Evolutionary conservation across 257 asterid species (phyloP).

Genomic region (Capsicum pubescens): DNA sequence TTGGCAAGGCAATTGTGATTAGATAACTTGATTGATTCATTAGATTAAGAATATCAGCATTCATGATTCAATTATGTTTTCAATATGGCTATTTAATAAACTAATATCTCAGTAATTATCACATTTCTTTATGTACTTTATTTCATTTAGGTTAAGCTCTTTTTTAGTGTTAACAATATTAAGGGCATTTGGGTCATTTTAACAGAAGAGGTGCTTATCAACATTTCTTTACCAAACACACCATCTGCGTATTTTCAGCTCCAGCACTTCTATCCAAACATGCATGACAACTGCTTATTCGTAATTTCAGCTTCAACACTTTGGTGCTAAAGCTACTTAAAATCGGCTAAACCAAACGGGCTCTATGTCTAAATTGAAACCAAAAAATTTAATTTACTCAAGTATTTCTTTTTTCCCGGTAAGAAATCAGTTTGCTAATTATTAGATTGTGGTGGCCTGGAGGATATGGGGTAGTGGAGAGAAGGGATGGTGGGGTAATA

Average conservation of each 20-base stretch:
- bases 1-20: not conserved
- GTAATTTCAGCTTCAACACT: not conserved
- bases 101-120: not conserved
- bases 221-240: not conserved
- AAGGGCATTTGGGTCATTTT: too few relatives aligned
- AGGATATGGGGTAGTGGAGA: not conserved
- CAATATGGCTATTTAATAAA: not conserved
- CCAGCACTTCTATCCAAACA: not conserved
- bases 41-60: not conserved
- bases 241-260: not conserved
- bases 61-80: not conserved
- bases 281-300: not conserved
- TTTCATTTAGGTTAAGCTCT: too few relatives aligned
- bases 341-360: not conserved
- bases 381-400: not conserved
- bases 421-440: constrained; percentile 2
- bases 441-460: constrained; percentile 16
- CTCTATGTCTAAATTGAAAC: not conserved
- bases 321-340: constrained; percentile 18
- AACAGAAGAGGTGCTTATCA: too few relatives aligned
- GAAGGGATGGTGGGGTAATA: not conserved
- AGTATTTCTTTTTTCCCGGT: not conserved
- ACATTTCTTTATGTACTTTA: not conserved
- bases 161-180: too few relatives aligned
- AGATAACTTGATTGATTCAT: not conserved